These are phyloP conservation scores for Hyphopichia khmerensis DNA, from an alignment of 1,139 yeast genomes.

Conservation along the genomic window DNA sequence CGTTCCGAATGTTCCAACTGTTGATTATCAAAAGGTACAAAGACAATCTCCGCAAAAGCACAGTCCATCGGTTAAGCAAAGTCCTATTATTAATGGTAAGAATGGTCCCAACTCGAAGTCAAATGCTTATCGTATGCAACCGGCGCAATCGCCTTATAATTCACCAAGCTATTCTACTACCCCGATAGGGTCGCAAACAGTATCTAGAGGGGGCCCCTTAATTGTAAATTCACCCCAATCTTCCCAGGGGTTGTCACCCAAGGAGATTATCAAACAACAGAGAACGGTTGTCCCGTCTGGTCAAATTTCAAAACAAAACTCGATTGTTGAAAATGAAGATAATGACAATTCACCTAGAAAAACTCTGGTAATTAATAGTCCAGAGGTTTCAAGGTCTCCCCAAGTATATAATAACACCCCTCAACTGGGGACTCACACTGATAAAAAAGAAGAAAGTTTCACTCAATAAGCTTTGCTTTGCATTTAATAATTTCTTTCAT, in stretches of 20 bases:
- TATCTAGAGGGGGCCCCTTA: constrained; percentile 14
- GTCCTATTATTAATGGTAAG: constrained; percentile 5
- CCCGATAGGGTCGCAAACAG: constrained; percentile 9
- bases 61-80: constrained; percentile 6
- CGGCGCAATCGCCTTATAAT: constrained; percentile 16
- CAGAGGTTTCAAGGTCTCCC: constrained; percentile 6
- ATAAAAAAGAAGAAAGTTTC: not conserved
- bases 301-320: not conserved
- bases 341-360: not conserved
- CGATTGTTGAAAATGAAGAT: not conserved
- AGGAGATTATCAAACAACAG: constrained; percentile 23
- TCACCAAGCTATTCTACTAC: constrained; percentile 22
- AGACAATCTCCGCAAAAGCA: constrained; percentile 5
- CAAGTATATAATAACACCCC: not conserved
- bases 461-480: no score
- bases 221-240: constrained; percentile 29
- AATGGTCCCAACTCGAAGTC: not conserved
- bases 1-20: constrained; percentile 35
- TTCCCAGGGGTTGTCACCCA: constrained; percentile 34
- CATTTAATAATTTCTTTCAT: no score
- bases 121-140: constrained; percentile 3
- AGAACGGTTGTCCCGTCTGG: constrained; percentile 8
- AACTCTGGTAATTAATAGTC: constrained; percentile 4
- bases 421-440: not conserved
- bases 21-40: constrained; percentile 17